phyloP scores from a whole-genome alignment of 805 yeast species.

The Pichia nakasei region DNA sequence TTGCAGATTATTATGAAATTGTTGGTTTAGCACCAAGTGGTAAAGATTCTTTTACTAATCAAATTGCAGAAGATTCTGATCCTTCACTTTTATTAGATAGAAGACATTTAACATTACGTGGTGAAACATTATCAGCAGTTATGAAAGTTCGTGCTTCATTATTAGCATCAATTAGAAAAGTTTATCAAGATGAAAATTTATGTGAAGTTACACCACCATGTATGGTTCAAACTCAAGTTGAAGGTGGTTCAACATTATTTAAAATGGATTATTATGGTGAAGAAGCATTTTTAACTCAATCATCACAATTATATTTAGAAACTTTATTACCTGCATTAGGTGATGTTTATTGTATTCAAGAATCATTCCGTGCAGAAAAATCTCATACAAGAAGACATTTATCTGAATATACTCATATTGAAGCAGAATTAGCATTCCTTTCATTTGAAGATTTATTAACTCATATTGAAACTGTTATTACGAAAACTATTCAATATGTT shows the following conservation, averaged over 20 bases:
- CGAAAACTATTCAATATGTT: conserved; percentile 61
- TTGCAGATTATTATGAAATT: conserved; percentile 82
- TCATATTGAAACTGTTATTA: conserved; percentile 77
- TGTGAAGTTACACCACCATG: conserved; percentile 98
- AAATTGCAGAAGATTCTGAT: conserved; percentile 87
- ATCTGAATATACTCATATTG: conserved; percentile 94
- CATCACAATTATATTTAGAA: conserved; percentile 93
- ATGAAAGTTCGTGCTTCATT: conserved; percentile 90
- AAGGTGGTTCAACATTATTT: conserved; percentile 97
- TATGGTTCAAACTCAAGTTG: conserved; percentile 99
- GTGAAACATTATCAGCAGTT: conserved; percentile 86
- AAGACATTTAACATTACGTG: conserved; percentile 94
- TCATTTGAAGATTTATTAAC: conserved; percentile 75
- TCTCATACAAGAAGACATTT: conserved; percentile 98
- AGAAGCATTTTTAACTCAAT: conserved; percentile 93
- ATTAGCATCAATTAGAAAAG: conserved; percentile 64
- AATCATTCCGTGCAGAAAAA: conserved; percentile 97
- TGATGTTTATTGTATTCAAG: conserved; percentile 95
- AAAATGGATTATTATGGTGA: conserved; percentile 92
- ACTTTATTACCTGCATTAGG: conserved; percentile 94
- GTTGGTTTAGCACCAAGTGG: conserved; percentile 95
- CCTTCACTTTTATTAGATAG: conserved; percentile 88
- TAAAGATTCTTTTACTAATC: conserved; percentile 90
- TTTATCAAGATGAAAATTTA: conserved; percentile 63
- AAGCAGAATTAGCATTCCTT: conserved; percentile 85